Percentiles rank a stretch among this genome's conserved stretches.
Evolutionary conservation across 768 basidiomycete species (phyloP).

Genomic region (Auricularia sp.): DNA sequence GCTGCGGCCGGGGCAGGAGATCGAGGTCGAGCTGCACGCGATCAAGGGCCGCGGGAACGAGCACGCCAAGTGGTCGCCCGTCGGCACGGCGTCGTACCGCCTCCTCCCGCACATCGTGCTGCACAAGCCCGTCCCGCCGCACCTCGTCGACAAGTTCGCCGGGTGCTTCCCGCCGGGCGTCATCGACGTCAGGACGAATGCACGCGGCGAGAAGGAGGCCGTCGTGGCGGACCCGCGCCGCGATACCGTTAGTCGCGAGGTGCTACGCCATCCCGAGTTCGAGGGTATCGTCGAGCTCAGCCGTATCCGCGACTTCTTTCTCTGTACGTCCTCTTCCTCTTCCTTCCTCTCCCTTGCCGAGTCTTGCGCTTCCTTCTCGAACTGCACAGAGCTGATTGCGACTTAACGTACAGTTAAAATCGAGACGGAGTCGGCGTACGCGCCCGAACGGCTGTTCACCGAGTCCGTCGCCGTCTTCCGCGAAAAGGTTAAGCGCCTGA

Average conservation of each 20-base stretch:
- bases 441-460: constrained; percentile 70
- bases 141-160: constrained; percentile 73
- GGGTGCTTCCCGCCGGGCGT: constrained; percentile 82
- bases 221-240: constrained; percentile 49
- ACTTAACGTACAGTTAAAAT: too few species aligned
- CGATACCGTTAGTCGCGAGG: constrained; percentile 88
- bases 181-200: constrained; percentile 50
- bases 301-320: constrained; percentile 83
- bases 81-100: constrained; percentile 93
- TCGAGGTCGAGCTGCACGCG: constrained; percentile 82
- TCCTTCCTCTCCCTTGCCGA: too few species aligned
- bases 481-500: constrained; percentile 56
- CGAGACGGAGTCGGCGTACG: constrained; percentile 84
- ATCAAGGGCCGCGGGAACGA: constrained; percentile 88
- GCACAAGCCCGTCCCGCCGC: constrained; percentile 64
- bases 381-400: too few species aligned
- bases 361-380: too few species aligned
- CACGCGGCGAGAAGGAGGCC: constrained; percentile 49
- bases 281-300: constrained; percentile 71
- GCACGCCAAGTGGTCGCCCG: constrained; percentile 94
- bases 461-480: constrained; percentile 78
- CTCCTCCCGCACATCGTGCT: constrained; percentile 74
- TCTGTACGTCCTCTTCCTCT: constrained; percentile 49
- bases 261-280: constrained; percentile 86
- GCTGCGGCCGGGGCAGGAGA: constrained; percentile 79